Conservation (phyloP, 1,284 basidiomycete genomes). For the Coniophora puteana region DNA sequence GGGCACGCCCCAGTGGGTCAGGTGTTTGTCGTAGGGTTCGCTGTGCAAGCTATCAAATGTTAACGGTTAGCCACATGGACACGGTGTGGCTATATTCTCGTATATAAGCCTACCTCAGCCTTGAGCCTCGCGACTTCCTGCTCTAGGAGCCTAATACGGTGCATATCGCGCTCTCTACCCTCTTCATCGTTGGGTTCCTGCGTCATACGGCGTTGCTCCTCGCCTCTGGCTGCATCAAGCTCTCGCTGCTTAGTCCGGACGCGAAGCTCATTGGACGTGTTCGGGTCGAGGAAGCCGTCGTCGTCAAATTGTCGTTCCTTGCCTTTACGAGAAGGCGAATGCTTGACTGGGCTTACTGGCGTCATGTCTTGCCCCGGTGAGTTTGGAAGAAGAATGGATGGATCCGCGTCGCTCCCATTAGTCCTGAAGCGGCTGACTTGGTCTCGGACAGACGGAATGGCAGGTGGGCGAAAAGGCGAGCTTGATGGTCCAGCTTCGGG, state of each 20-base stretch:
- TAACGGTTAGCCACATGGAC: not conserved
- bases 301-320: conserved; percentile 41
- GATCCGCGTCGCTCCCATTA: conserved; percentile 27
- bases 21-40: too few species aligned
- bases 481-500: conserved; percentile 17
- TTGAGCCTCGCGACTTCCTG: conserved; percentile 59
- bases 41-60: conserved; percentile 44
- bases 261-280: conserved; percentile 41
- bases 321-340: conserved; percentile 34
- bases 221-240: conserved; percentile 47
- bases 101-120: conserved; percentile 53
- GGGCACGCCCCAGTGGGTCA: too few species aligned
- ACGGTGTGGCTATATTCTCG: too few species aligned
- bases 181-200: conserved; percentile 42
- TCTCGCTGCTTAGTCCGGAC: conserved; percentile 60
- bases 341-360: conserved; percentile 3
- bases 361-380: conserved; percentile 23
- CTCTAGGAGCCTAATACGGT: conserved; percentile 61
- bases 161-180: conserved; percentile 53
- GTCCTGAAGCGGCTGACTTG: conserved; percentile 41
- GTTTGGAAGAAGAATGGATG: conserved; percentile 35
- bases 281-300: conserved; percentile 22
- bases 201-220: conserved; percentile 38
- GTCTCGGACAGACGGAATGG: conserved; percentile 36
- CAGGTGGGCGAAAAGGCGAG: conserved; percentile 27